Percentiles rank a stretch among this genome's conserved stretches.
Conservation (phyloP, 2,329 filamentous ascomycete genomes). For the Atkinsonella hypoxylon region DNA sequence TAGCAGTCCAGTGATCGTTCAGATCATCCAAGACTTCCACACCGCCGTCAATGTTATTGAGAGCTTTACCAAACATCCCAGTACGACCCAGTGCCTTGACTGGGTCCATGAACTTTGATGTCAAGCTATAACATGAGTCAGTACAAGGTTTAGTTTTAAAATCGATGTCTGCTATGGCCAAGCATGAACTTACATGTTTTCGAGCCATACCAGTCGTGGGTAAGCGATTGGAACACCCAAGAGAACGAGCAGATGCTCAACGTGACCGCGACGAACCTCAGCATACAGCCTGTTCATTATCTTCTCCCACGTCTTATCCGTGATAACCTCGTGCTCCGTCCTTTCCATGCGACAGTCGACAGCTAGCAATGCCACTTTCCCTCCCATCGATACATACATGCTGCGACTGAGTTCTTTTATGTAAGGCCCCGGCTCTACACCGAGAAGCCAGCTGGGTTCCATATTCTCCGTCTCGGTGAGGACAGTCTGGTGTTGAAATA, state of each 20-base stretch:
- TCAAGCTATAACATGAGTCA: constrained; percentile 44
- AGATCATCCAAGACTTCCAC: constrained; percentile 86
- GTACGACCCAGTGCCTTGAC: constrained; percentile 78
- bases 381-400: constrained; percentile 73
- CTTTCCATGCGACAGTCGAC: constrained; percentile 88
- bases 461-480: constrained; percentile 65
- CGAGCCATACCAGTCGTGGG: constrained; percentile 59
- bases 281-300: constrained; percentile 76
- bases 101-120: constrained; percentile 75
- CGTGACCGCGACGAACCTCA: constrained; percentile 73
- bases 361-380: constrained; percentile 68
- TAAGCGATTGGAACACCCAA: constrained; percentile 77
- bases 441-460: constrained; percentile 88
- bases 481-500: constrained; percentile 94
- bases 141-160: background rate
- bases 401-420: constrained; percentile 79
- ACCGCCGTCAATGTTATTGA: constrained; percentile 85
- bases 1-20: constrained; percentile 96
- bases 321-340: constrained; percentile 69
- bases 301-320: constrained; percentile 69
- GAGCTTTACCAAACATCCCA: constrained; percentile 65
- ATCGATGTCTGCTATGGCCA: background rate
- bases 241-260: constrained; percentile 81
- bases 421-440: constrained; percentile 70
- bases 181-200: constrained; percentile 46